These are phyloP conservation scores for Endotrypanum monterogeii DNA, from an alignment of 208 protist genomes.

Conservation along the genomic window DNA sequence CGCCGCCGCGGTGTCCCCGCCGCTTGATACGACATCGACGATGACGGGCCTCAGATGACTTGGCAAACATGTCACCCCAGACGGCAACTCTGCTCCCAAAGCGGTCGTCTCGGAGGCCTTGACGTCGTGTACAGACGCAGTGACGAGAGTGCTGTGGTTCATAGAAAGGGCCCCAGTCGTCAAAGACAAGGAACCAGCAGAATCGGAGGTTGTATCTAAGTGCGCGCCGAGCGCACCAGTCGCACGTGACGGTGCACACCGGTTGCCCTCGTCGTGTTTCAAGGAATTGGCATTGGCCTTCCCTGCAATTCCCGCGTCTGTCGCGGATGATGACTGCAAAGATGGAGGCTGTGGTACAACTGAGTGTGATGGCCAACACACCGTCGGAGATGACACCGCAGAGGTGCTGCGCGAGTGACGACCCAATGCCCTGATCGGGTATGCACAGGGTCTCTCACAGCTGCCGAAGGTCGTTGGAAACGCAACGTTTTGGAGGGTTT, in stretches of 20 bases:
- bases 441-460: conserved; percentile 21
- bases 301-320: background rate
- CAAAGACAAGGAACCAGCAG: background rate
- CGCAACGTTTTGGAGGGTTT: conserved; percentile 70
- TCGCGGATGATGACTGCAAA: background rate
- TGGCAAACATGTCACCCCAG: background rate
- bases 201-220: background rate
- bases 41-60: conserved; percentile 9
- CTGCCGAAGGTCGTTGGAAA: conserved; percentile 63
- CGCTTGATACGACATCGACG: background rate
- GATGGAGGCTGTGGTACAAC: background rate
- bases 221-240: background rate
- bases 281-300: background rate
- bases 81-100: too few species aligned
- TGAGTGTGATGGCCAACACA: background rate
- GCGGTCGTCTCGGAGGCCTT: background rate
- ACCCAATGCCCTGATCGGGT: conserved; percentile 17
- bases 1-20: background rate
- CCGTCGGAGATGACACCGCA: background rate
- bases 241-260: background rate
- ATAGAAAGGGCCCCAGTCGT: conserved; percentile 2
- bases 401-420: background rate
- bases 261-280: background rate
- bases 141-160: background rate
- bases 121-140: background rate